phyloP scores from a whole-genome alignment of 495 filamentous ascomycete genomes.

The Xylaria cubensis region DNA sequence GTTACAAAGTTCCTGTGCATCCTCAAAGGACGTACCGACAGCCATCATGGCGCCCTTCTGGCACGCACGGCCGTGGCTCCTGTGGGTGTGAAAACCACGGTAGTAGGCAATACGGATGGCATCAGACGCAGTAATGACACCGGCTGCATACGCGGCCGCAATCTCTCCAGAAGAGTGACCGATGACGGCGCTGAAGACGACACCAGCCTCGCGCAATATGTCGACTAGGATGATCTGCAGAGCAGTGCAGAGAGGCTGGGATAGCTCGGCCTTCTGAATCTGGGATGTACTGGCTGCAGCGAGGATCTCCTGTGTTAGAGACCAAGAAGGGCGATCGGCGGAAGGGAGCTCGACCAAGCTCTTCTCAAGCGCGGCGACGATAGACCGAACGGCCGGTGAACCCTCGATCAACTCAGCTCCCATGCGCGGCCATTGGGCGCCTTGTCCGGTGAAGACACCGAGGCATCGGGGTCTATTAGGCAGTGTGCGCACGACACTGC shows the following conservation, averaged over 20 bases:
- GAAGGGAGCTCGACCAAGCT: too few relatives aligned
- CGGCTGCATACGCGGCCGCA: constrained; percentile 53
- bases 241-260: too few relatives aligned
- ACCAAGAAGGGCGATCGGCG: constrained; percentile 31
- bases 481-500: too few relatives aligned
- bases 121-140: constrained; percentile 42
- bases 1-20: constrained; percentile 47
- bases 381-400: too few relatives aligned
- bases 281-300: too few relatives aligned
- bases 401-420: too few relatives aligned
- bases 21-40: constrained; percentile 45
- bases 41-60: constrained; percentile 53
- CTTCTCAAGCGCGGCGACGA: too few relatives aligned
- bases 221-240: constrained; percentile 57
- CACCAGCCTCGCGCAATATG: constrained; percentile 49
- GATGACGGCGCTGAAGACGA: constrained; percentile 54
- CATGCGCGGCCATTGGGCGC: too few relatives aligned
- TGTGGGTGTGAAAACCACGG: constrained; percentile 45
- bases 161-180: constrained; percentile 73
- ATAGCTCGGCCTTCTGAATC: too few relatives aligned
- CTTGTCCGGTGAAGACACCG: too few relatives aligned
- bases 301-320: background rate
- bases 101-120: constrained; percentile 61
- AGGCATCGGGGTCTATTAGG: too few relatives aligned
- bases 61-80: too few relatives aligned